phyloP scores from a whole-genome alignment of 345 rosid genomes.

The Syzygium aqueum region DNA sequence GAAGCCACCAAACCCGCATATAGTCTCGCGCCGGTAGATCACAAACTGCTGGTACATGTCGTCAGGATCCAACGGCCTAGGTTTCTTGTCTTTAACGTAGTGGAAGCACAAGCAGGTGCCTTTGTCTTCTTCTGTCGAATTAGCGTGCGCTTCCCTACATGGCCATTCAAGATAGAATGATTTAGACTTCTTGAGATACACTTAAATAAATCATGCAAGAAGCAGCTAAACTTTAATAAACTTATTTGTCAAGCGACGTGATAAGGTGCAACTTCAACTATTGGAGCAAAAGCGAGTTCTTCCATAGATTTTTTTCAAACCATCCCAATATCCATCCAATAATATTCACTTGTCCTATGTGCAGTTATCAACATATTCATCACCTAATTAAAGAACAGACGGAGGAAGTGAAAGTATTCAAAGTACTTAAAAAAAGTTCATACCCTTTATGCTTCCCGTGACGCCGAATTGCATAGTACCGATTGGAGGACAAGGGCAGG shows the following conservation, averaged over 20 bases:
- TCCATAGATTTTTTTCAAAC: neutral
- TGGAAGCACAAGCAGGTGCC: conserved; percentile 22
- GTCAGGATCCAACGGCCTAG: conserved; percentile 18
- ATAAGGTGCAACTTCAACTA: too few relatives aligned
- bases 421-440: neutral
- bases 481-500: conserved; percentile 31
- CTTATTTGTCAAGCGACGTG: neutral
- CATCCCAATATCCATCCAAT: neutral
- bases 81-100: conserved; percentile 11
- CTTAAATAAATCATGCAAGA: neutral
- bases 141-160: conserved; percentile 30
- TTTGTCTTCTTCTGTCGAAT: conserved; percentile 31
- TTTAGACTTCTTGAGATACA: neutral
- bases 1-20: neutral
- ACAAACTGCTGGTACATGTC: conserved; percentile 26
- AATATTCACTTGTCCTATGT: neutral
- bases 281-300: neutral
- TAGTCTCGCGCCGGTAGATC: conserved; percentile 4
- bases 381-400: neutral
- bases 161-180: neutral
- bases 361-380: neutral
- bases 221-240: neutral
- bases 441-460: conserved; percentile 19
- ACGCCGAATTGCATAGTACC: conserved; percentile 4
- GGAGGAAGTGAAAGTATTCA: neutral